Conservation (phyloP, 371 early-diverging fungal species). For the Lichtheimia ramosa region DNA sequence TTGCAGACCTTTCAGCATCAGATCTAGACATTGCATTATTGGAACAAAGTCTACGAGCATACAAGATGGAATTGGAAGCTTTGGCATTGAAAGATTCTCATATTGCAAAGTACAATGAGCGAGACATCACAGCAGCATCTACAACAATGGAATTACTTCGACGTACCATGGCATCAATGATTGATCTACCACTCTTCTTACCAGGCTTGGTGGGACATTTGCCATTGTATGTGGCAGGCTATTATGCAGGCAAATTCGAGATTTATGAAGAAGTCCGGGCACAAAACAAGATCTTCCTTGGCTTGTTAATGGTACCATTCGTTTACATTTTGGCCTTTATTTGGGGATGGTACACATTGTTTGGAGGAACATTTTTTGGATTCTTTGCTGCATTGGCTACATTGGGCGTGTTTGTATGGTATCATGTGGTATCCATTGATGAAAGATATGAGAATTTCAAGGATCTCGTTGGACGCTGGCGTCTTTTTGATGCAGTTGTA, state of each 20-base stretch:
- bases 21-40: slow-evolving; percentile 29
- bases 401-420: slow-evolving; percentile 44
- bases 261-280: slow-evolving; percentile 56
- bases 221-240: slow-evolving; percentile 55
- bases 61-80: slow-evolving; percentile 39
- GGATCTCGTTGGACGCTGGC: slow-evolving; percentile 46
- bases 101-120: slow-evolving; percentile 50
- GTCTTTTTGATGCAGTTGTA: slow-evolving; percentile 52
- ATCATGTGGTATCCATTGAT: slow-evolving; percentile 48
- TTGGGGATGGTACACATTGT: slow-evolving; percentile 42
- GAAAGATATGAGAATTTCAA: slow-evolving; percentile 49
- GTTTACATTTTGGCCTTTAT: slow-evolving; percentile 39
- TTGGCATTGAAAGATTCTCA: slow-evolving; percentile 40
- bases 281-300: slow-evolving; percentile 57
- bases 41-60: slow-evolving; percentile 39
- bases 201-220: slow-evolving; percentile 54
- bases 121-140: slow-evolving; percentile 37
- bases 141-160: slow-evolving; percentile 38
- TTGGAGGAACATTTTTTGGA: slow-evolving; percentile 42
- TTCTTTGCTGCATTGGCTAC: slow-evolving; percentile 40
- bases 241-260: slow-evolving; percentile 46
- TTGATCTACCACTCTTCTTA: slow-evolving; percentile 55
- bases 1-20: slow-evolving; percentile 23
- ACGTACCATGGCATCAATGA: slow-evolving; percentile 33
- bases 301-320: slow-evolving; percentile 37